These are phyloP conservation scores for Calonectria ilicicola DNA, from an alignment of 2,329 filamentous ascomycete genomes.

Conservation along the genomic window DNA sequence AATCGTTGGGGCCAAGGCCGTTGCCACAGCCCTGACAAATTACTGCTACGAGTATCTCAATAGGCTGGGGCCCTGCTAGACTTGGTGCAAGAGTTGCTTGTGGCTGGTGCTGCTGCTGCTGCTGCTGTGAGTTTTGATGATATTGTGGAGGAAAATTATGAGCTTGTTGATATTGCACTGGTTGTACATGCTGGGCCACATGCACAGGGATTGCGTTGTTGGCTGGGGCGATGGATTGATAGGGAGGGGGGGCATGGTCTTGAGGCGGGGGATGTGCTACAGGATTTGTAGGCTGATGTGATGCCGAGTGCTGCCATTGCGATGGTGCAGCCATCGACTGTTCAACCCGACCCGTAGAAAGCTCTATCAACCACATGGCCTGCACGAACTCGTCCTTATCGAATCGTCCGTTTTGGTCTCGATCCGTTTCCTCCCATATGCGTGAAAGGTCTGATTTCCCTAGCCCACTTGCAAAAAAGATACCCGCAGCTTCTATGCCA, in stretches of 20 bases:
- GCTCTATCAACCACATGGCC: conserved; percentile 38
- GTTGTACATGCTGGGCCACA: not conserved
- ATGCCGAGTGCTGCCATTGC: not conserved
- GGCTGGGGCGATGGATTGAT: not conserved
- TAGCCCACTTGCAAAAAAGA: conserved; percentile 34
- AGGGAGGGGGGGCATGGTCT: not conserved
- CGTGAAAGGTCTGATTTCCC: conserved; percentile 28
- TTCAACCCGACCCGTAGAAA: conserved; percentile 10
- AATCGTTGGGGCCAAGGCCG: conserved; percentile 9
- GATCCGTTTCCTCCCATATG: conserved; percentile 40
- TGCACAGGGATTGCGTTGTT: not conserved
- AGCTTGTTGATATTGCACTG: not conserved
- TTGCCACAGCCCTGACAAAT: conserved; percentile 9
- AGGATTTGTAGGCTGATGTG: not conserved
- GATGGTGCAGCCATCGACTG: not conserved
- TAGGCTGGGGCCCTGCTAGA: not conserved
- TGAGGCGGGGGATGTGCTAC: not conserved
- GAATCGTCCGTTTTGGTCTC: conserved; percentile 35
- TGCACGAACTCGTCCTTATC: conserved; percentile 38
- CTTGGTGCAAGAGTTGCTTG: not conserved
- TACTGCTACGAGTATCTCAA: conserved; percentile 14
- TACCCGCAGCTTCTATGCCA: conserved; percentile 31
- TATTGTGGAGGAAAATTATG: not conserved
- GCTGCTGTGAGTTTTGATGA: not conserved
- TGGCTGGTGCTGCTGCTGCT: not conserved